Evolutionary conservation across 768 basidiomycete species (phyloP).

Genomic region (Suillus hirtellus): DNA sequence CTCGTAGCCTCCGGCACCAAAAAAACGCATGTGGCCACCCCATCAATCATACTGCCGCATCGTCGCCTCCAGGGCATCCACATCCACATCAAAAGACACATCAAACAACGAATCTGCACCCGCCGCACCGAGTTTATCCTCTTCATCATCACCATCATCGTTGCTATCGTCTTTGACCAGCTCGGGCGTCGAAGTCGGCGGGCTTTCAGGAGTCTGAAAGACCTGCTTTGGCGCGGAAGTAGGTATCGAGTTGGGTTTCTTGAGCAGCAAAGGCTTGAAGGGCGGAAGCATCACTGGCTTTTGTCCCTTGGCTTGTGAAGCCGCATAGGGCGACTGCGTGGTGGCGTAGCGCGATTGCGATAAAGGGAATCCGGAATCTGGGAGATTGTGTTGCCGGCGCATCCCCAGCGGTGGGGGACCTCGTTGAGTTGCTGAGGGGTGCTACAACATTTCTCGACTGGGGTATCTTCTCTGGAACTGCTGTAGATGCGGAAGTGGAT

Average conservation of each 20-base stretch:
- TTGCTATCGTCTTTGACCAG: not conserved
- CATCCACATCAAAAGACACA: slow-evolving; percentile 32
- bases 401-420: slow-evolving; percentile 30
- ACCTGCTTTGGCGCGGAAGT: not conserved
- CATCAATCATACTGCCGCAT: slow-evolving; percentile 32
- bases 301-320: slow-evolving; percentile 19
- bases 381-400: slow-evolving; percentile 21
- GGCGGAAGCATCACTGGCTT: slow-evolving; percentile 21
- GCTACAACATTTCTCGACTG: not conserved
- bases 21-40: not conserved
- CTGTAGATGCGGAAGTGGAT: not conserved
- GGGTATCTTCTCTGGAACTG: not conserved
- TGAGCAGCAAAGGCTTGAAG: slow-evolving; percentile 31
- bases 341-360: slow-evolving; percentile 24
- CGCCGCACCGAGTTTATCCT: slow-evolving; percentile 2
- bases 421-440: not conserved
- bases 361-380: not conserved
- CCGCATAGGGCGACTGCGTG: not conserved
- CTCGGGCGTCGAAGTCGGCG: not conserved
- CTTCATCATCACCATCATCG: not conserved
- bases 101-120: slow-evolving; percentile 33
- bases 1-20: not conserved
- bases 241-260: not conserved
- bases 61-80: slow-evolving; percentile 29
- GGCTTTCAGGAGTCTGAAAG: not conserved